Percentiles rank a stretch among this genome's conserved stretches.
These are phyloP conservation scores for Saccharomycopsis javanensis DNA, from an alignment of 805 yeast genomes.

Conservation along the genomic window DNA sequence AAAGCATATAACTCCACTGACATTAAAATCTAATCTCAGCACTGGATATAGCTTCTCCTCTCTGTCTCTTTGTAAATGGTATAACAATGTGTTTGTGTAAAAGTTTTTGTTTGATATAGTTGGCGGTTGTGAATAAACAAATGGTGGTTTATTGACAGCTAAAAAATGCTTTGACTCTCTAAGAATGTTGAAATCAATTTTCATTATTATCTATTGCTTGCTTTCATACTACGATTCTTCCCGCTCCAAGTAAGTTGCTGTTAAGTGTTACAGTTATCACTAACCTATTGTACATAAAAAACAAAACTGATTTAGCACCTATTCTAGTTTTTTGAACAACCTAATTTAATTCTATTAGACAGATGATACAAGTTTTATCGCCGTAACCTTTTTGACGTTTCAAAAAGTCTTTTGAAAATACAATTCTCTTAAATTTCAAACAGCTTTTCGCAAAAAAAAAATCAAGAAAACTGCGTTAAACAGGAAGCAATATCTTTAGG, in stretches of 20 bases:
- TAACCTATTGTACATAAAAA: no score
- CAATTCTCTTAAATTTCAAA: no score
- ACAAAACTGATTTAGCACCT: no score
- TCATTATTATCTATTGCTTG: not conserved
- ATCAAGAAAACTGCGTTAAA: no score
- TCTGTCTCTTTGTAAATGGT: constrained; percentile 4
- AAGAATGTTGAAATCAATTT: not conserved
- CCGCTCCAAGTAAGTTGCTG: not conserved
- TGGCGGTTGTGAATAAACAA: constrained; percentile 28
- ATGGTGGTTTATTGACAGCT: constrained; percentile 31
- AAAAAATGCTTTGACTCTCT: constrained; percentile 21
- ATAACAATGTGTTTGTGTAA: constrained; percentile 7
- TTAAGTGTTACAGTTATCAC: not conserved
- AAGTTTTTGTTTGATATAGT: constrained; percentile 14
- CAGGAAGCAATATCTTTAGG: no score
- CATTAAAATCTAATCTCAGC: constrained; percentile 32
- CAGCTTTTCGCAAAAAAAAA: no score
- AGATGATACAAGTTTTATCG: no score
- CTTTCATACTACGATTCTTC: not conserved
- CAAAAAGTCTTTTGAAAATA: no score
- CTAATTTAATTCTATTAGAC: no score
- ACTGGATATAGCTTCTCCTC: constrained; percentile 21
- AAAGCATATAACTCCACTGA: constrained; percentile 33
- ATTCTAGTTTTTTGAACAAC: no score
- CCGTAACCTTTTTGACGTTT: no score